Evolutionary conservation across 257 asterid genomes (phyloP), one percentile per base, ranked within the genome.

Genomic region (Solanum corneliomulleri): DNA sequence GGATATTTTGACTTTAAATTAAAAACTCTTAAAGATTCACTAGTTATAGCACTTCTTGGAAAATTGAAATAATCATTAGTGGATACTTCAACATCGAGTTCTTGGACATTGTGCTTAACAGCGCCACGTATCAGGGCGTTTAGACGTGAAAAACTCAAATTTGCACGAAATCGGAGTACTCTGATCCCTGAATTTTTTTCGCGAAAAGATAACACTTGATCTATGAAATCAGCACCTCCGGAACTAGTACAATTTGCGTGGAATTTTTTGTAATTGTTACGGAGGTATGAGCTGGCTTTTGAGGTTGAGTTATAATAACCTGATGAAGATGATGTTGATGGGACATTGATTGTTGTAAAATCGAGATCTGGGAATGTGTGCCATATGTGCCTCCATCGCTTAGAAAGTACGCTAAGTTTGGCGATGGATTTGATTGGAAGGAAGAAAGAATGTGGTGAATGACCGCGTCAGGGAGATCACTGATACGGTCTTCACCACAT

Each of bases 281-380:
- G 77, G 7, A 23, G 15, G 8, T 52, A 86, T 4, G 92, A 35
- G 86, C 56, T 86, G 6, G 21, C 15, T 11, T 69, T 84, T 18
- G 42, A 7, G 69, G 66, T 52, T 77, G 89, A 66, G 31, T 87
- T 47, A 25, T 6, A 5, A 31, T 15, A 70, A 70, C 14, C 0
- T 16, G 62, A 52, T 16, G 60, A 15, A 16, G 60, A 16, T n/a
- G 71, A n/a, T 20, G 27, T 27, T 68, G 74, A 86, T 83, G 11
- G 68, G n/a, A 13, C 11, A 7, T 80, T 44, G 87, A 92, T 80
- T 3, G 93, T 88, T 89, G 93, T 92, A 91, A 96, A 96, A 85
- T 96, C 98, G 8, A 96, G 98, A 89, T 95, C 96, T 9, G 99
- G 99, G 83, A 87, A 96, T 7, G 98, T 85, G 83, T 91, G 77